Percentiles rank a stretch among this genome's conserved stretches.
These are phyloP conservation scores for Larix sibirica DNA, from an alignment of 83 land plant species.

Conservation along the genomic window DNA sequence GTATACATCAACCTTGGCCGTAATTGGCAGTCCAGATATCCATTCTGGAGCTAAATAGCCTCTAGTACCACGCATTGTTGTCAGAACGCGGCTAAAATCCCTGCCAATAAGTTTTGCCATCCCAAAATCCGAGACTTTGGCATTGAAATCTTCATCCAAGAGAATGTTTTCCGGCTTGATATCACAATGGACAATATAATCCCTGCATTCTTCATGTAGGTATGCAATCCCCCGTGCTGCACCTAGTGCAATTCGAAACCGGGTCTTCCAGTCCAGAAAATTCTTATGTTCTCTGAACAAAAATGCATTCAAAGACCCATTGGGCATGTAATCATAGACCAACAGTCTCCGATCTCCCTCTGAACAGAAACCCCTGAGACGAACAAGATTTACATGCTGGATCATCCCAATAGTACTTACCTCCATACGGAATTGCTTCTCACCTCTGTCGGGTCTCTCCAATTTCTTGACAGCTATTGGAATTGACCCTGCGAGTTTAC, in stretches of 20 bases:
- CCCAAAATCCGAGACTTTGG: conserved; percentile 79
- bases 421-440: conserved; percentile 86
- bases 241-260: conserved; percentile 53
- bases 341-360: conserved; percentile 64
- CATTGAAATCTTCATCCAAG: conserved; percentile 40
- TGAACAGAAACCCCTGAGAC: conserved; percentile 79
- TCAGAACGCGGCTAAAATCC: conserved; percentile 57
- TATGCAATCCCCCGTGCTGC: conserved; percentile 62
- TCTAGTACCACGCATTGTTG: conserved; percentile 73
- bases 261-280: conserved; percentile 43
- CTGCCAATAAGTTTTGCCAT: conserved; percentile 65
- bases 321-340: conserved; percentile 64
- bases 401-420: conserved; percentile 78
- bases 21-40: conserved; percentile 67
- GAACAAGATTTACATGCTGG: conserved; percentile 82
- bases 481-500: conserved; percentile 47
- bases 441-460: conserved; percentile 74
- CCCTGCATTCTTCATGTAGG: conserved; percentile 63
- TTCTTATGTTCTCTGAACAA: conserved; percentile 17
- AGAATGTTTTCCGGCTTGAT: conserved; percentile 76
- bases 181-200: conserved; percentile 72
- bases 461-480: conserved; percentile 75
- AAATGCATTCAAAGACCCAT: conserved; percentile 47
- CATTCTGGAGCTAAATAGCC: conserved; percentile 83
- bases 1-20: conserved; percentile 70